phyloP scores from a whole-genome alignment of 2,329 filamentous ascomycete genomes.

The Fusarium siculi region DNA sequence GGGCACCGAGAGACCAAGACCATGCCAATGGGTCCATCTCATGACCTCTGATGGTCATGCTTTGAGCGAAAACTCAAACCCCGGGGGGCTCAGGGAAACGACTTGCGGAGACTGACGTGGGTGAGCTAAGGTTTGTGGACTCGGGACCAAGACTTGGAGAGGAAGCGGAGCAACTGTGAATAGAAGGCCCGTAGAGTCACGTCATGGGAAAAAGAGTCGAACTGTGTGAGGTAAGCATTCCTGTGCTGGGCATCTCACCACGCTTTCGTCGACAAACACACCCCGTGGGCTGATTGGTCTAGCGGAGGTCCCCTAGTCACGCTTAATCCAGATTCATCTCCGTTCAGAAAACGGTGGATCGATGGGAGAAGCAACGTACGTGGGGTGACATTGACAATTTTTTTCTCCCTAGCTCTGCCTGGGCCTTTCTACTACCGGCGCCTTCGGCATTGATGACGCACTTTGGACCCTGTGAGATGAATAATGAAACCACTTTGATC shows the following conservation, averaged over 20 bases:
- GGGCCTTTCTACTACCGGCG: constrained; percentile 12
- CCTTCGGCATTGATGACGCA: constrained; percentile 31
- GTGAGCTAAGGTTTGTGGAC: constrained; percentile 21
- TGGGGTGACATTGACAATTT: constrained; percentile 17
- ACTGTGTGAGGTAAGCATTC: constrained; percentile 16
- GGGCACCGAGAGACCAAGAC: constrained; percentile 24
- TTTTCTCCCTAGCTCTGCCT: neutral
- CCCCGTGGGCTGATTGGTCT: constrained; percentile 7
- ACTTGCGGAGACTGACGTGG: constrained; percentile 33
- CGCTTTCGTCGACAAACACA: neutral
- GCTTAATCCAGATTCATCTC: constrained; percentile 34
- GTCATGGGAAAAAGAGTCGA: constrained; percentile 15
- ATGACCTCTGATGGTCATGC: constrained; percentile 35
- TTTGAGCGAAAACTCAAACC: constrained; percentile 25
- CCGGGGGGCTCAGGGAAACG: constrained; percentile 27
- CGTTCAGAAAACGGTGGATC: constrained; percentile 31
- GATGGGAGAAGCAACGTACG: constrained; percentile 7
- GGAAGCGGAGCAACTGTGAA: constrained; percentile 18
- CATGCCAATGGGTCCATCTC: constrained; percentile 30
- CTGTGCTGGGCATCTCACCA: neutral
- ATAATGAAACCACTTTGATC: constrained; percentile 6
- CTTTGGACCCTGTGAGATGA: constrained; percentile 14
- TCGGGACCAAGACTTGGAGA: constrained; percentile 16
- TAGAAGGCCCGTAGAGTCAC: constrained; percentile 33
- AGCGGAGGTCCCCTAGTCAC: constrained; percentile 7